A percentile compares a stretch with the other conserved stretches of the same genome.
Conservation (phyloP, 73 alveolate genomes). For the Halteria grandinella region DNA sequence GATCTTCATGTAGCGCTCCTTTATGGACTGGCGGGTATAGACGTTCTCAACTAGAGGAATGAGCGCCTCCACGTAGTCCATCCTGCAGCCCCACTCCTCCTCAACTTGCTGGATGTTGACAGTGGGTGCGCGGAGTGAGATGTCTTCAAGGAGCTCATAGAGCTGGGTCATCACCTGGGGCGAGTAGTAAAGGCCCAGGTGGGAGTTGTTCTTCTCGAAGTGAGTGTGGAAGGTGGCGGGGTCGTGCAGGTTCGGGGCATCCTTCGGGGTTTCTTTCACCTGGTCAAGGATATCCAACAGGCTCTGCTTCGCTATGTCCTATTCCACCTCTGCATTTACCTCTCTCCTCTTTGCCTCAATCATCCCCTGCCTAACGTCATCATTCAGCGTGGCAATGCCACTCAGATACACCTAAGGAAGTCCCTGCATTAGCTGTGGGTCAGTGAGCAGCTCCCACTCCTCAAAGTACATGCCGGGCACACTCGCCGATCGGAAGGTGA, state of each 20-base stretch:
- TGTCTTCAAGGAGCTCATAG: conserved; percentile 39
- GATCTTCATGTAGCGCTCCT: conserved; percentile 60
- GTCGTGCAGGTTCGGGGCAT: conserved; percentile 74
- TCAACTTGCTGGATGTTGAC: no score
- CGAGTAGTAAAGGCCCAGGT: conserved; percentile 67
- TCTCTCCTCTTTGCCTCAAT: conserved; percentile 17
- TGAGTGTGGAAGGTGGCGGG: conserved; percentile 67
- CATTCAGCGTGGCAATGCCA: conserved; percentile 80
- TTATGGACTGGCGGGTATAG: conserved; percentile 51
- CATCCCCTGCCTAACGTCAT: conserved; percentile 63
- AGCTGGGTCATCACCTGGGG: conserved; percentile 32
- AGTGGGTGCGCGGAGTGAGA: neutral
- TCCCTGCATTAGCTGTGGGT: conserved; percentile 70
- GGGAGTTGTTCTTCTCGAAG: conserved; percentile 72
- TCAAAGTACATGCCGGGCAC: conserved; percentile 81
- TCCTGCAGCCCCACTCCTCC: conserved; percentile 76
- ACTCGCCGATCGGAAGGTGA: conserved; percentile 69
- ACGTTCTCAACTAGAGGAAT: conserved; percentile 62
- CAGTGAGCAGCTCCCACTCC: conserved; percentile 85
- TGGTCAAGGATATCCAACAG: conserved; percentile 69
- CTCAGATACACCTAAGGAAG: conserved; percentile 68
- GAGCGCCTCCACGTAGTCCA: conserved; percentile 64
- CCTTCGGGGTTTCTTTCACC: conserved; percentile 77
- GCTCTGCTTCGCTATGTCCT: no score
- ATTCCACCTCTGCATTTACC: conserved; percentile 15